Evolutionary conservation across 495 filamentous ascomycete species (phyloP).

Genomic region (Podospora anserina): DNA sequence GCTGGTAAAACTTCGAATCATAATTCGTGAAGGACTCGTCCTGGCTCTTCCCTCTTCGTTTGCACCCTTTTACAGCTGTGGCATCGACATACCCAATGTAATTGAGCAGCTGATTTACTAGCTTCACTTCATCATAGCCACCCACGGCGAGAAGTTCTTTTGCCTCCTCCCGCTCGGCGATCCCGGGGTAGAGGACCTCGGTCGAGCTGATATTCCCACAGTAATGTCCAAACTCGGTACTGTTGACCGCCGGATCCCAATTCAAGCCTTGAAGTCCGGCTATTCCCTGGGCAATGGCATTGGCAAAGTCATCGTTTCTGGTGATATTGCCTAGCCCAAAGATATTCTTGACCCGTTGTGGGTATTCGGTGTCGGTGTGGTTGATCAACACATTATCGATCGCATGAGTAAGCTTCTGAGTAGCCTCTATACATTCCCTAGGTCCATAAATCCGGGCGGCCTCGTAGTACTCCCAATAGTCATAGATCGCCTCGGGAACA

Average conservation of each 20-base stretch:
- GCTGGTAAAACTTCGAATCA: slow-evolving; percentile 49
- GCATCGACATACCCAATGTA: slow-evolving; percentile 59
- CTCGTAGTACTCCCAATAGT: slow-evolving; percentile 70
- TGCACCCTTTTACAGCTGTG: slow-evolving; percentile 30
- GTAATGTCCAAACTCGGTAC: slow-evolving; percentile 53
- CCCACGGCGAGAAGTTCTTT: slow-evolving; percentile 49
- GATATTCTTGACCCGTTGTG: slow-evolving; percentile 51
- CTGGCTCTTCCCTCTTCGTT: slow-evolving; percentile 33
- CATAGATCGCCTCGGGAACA: slow-evolving; percentile 66
- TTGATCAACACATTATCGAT: slow-evolving; percentile 64
- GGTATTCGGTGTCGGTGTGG: slow-evolving; percentile 43
- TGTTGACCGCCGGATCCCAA: slow-evolving; percentile 64
- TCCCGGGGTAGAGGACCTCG: slow-evolving; percentile 44
- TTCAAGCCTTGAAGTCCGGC: slow-evolving; percentile 59
- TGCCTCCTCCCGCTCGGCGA: slow-evolving; percentile 41
- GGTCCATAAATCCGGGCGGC: slow-evolving; percentile 55
- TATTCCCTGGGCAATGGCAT: slow-evolving; percentile 49
- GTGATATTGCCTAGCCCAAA: slow-evolving; percentile 60
- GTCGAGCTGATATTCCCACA: slow-evolving; percentile 56
- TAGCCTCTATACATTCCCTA: slow-evolving; percentile 51
- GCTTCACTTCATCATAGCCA: slow-evolving; percentile 53
- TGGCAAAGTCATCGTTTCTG: slow-evolving; percentile 60
- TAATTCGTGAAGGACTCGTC: slow-evolving; percentile 55
- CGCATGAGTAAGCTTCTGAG: slow-evolving; percentile 56
- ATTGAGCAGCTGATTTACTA: slow-evolving; percentile 60